These are phyloP conservation scores for Telopea speciosissima DNA, from an alignment of 177 flowering plant genomes.

Conservation along the genomic window DNA sequence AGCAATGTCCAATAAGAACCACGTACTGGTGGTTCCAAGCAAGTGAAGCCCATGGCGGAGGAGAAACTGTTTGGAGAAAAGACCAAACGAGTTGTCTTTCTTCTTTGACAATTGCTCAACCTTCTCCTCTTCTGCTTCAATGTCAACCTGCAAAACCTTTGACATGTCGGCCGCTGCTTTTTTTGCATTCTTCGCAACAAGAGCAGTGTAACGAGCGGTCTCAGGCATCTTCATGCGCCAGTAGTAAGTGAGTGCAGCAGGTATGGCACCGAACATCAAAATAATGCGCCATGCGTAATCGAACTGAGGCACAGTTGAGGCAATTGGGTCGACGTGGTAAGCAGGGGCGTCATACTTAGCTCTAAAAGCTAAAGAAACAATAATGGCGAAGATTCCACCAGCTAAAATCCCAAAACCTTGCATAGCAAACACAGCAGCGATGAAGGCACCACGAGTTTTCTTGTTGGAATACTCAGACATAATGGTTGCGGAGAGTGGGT, in stretches of 20 bases:
- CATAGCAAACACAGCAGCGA: slow-evolving; percentile 64
- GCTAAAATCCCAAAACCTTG: slow-evolving; percentile 57
- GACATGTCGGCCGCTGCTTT: slow-evolving; percentile 61
- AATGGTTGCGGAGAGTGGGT: slow-evolving; percentile 58
- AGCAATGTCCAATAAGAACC: slow-evolving; percentile 56
- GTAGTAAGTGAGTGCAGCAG: slow-evolving; percentile 58
- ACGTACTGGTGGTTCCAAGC: slow-evolving; percentile 47
- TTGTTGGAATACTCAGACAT: slow-evolving; percentile 69
- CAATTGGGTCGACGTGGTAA: slow-evolving; percentile 15
- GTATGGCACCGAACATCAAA: slow-evolving; percentile 60
- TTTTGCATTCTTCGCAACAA: slow-evolving; percentile 53
- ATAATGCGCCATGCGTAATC: slow-evolving; percentile 61
- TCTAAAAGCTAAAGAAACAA: slow-evolving; percentile 19
- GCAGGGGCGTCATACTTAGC: slow-evolving; percentile 15
- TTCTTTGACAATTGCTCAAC: slow-evolving; percentile 3
- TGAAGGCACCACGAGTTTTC: slow-evolving; percentile 60
- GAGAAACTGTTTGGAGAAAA: slow-evolving; percentile 37
- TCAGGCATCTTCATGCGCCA: slow-evolving; percentile 75
- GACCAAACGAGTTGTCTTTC: slow-evolving; percentile 25
- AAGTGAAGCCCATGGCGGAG: slow-evolving; percentile 54
- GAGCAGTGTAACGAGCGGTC: slow-evolving; percentile 66
- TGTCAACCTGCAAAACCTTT: slow-evolving; percentile 41
- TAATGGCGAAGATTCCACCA: slow-evolving; percentile 23
- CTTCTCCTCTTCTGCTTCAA: slow-evolving; percentile 40
- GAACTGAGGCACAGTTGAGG: slow-evolving; percentile 41